These are phyloP conservation scores for Cephaloascus albidus DNA, from an alignment of 805 yeast genomes.

Conservation along the genomic window DNA sequence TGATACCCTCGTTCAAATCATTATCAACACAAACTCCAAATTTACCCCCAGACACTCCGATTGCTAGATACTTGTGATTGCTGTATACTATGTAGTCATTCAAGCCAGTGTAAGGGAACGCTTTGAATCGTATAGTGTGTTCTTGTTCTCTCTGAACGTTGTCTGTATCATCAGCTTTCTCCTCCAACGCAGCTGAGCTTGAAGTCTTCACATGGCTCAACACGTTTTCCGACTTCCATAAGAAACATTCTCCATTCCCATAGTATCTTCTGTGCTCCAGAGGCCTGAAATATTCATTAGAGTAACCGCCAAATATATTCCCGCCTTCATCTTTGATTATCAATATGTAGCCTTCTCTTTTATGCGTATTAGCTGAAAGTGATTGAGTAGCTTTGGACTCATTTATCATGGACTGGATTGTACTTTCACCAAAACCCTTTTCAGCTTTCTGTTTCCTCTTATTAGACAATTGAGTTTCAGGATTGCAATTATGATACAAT, in stretches of 20 bases:
- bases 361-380: slow-evolving; percentile 12
- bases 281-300: slow-evolving; percentile 65
- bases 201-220: slow-evolving; percentile 5
- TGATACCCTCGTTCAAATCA: slow-evolving; percentile 65
- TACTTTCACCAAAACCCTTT: slow-evolving; percentile 25
- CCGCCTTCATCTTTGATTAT: slow-evolving; percentile 58
- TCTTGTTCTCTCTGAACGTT: background rate
- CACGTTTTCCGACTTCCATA: slow-evolving; percentile 66
- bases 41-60: slow-evolving; percentile 91
- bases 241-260: slow-evolving; percentile 93
- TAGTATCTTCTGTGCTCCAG: slow-evolving; percentile 67
- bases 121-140: slow-evolving; percentile 44
- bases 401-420: slow-evolving; percentile 22
- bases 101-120: slow-evolving; percentile 79
- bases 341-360: slow-evolving; percentile 62
- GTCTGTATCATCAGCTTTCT: background rate
- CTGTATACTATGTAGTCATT: slow-evolving; percentile 84
- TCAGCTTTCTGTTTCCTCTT: slow-evolving; percentile 8
- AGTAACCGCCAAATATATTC: slow-evolving; percentile 67
- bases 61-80: slow-evolving; percentile 63
- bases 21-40: slow-evolving; percentile 87
- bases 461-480: slow-evolving; percentile 22
- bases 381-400: slow-evolving; percentile 7
- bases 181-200: too few species aligned
- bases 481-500: slow-evolving; percentile 49